Base-by-base conservation (phyloP, 345 rosid genomes). In the Punica granatum region DNA sequence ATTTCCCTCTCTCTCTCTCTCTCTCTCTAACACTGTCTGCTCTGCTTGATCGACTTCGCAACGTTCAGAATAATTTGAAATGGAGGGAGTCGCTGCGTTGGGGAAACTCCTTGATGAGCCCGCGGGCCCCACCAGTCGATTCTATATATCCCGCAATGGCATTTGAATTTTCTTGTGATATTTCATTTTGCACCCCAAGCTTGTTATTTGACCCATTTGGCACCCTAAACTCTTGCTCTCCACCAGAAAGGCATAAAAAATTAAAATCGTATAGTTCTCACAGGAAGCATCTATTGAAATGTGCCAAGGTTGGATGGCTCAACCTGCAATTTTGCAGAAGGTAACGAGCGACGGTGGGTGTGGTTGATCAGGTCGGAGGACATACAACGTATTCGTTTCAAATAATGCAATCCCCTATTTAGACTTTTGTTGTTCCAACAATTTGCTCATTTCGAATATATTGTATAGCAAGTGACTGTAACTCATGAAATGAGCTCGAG, bases 1-100 rank as follows among this genome's bases (percentile, higher is more conserved):
- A 79, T 86, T 64, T 33, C 66, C 30, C 77, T 23, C 60, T 64
- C 68, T 41, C 60, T 25, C 67, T 63, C 51, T 64, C 66, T 54
- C 69, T 28, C 61, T 56, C 60, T 26, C 60, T 26, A 18, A n/a
- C 60, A 8, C 60, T 3, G 18, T 56, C 34, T 21, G 25, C 48
- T 43, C 16, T 51, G 7, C 23, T 44, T 28, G 35, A 58, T 35
- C 64, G 64, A 26, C 42, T 11, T 31, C 26, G 25, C 23, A 51
- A 33, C 61, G 58, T 51, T 51, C 61, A 41, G 32, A 39, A 58
- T 58, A 42, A 28, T 68, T 68, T 68, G 70, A 68, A 68, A 68
- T 41, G 70, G 70, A 46, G 41, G 35, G 43, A 41, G 39, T 8
- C 2, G 33, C 6, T n/a, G n/a, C n/a, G n/a, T n/a, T n/a, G n/a